Conservation (phyloP, 2,329 filamentous ascomycete genomes). For the Calonectria hongkongensis region DNA sequence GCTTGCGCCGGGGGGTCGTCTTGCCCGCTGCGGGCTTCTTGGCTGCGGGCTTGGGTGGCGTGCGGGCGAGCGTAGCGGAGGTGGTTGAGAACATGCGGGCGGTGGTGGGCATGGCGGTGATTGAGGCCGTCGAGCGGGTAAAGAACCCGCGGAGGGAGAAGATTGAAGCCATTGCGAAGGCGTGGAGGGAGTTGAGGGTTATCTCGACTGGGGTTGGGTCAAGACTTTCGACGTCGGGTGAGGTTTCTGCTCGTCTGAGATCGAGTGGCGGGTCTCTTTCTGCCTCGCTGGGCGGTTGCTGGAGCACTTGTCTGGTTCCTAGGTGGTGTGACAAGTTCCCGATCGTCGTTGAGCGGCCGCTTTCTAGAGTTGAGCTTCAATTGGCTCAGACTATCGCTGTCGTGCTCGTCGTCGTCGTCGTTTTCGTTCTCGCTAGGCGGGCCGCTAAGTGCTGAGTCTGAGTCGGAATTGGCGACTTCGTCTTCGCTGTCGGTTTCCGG, state of each 20-base stretch:
- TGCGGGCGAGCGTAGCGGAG: slow-evolving; percentile 56
- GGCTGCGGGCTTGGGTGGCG: slow-evolving; percentile 52
- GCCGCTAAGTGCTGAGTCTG: not conserved
- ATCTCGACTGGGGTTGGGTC: slow-evolving; percentile 22
- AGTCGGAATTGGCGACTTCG: slow-evolving; percentile 8
- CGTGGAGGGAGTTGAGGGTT: slow-evolving; percentile 28
- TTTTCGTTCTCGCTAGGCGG: slow-evolving; percentile 6
- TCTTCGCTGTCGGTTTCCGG: slow-evolving; percentile 1
- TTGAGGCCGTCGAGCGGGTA: slow-evolving; percentile 45
- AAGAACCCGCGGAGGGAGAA: slow-evolving; percentile 58
- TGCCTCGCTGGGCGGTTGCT: not conserved
- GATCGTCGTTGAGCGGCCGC: not conserved
- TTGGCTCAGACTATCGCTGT: slow-evolving; percentile 5
- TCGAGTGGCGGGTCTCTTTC: slow-evolving; percentile 20
- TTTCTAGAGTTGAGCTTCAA: not conserved
- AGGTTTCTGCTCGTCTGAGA: not conserved
- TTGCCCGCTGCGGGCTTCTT: slow-evolving; percentile 52
- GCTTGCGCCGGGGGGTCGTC: slow-evolving; percentile 53
- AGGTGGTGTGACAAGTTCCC: not conserved
- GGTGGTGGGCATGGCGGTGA: slow-evolving; percentile 37
- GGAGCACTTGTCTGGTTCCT: not conserved
- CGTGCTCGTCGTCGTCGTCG: slow-evolving; percentile 13
- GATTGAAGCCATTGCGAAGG: slow-evolving; percentile 54
- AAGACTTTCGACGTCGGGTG: not conserved
- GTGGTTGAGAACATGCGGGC: slow-evolving; percentile 59